Evolutionary conservation across 1,284 basidiomycete species (phyloP).

Genomic region (Ceratobasidium sp.): DNA sequence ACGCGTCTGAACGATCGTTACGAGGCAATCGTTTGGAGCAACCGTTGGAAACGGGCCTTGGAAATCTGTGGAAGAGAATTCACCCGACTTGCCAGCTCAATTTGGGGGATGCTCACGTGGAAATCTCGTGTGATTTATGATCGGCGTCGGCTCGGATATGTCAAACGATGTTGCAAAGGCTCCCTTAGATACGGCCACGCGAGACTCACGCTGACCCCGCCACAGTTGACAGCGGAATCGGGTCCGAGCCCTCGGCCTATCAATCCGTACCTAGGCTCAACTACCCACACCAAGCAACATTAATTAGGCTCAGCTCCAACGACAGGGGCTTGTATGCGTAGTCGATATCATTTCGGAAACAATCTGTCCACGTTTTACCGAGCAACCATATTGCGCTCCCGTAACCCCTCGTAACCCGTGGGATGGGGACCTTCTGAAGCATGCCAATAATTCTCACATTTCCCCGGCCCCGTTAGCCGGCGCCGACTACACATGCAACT

Average conservation of each 20-base stretch:
- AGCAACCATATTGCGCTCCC: constrained; percentile 11
- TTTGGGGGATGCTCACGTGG: constrained; percentile 36
- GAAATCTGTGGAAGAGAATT: constrained; percentile 19
- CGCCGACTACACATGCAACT: constrained; percentile 26
- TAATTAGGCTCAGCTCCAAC: too few species aligned
- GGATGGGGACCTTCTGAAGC: constrained; percentile 12
- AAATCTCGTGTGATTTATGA: constrained; percentile 41
- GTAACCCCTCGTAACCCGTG: constrained; percentile 38
- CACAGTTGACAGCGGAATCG: constrained; percentile 36
- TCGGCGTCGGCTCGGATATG: constrained; percentile 41
- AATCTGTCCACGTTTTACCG: constrained; percentile 33
- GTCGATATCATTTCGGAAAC: constrained; percentile 15
- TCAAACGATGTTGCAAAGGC: constrained; percentile 38
- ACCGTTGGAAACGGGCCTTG: constrained; percentile 41
- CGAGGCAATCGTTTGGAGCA: constrained; percentile 38
- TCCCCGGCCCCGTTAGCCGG: constrained; percentile 25
- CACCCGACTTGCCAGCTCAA: constrained; percentile 27
- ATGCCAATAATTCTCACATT: constrained; percentile 23
- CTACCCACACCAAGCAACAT: not conserved
- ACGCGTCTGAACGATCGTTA: constrained; percentile 38
- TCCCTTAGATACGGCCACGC: constrained; percentile 40
- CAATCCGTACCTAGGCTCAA: not conserved
- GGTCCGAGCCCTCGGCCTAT: constrained; percentile 15
- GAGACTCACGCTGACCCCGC: constrained; percentile 29
- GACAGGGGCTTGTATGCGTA: not conserved